Evolutionary conservation across 2,329 filamentous ascomycete genomes (phyloP).

Genomic region (Kalaharituber pfeilii): DNA sequence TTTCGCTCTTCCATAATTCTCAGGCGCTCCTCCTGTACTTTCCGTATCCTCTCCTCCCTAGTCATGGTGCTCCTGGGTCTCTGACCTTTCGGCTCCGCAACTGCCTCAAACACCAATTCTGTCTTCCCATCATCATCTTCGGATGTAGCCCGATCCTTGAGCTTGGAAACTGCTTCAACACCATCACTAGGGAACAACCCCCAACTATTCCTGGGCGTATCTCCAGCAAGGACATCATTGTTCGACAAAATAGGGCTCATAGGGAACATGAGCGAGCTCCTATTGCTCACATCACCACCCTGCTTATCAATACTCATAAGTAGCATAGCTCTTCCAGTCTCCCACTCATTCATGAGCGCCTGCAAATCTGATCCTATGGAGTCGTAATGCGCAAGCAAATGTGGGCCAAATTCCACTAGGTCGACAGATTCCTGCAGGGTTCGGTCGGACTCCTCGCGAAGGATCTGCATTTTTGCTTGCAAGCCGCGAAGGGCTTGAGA

Average conservation of each 20-base stretch:
- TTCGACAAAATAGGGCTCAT: constrained; percentile 41
- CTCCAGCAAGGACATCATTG: constrained; percentile 47
- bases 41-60: constrained; percentile 70
- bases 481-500: constrained; percentile 80
- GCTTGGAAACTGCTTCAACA: background rate
- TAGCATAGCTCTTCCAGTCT: constrained; percentile 67
- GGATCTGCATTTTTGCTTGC: constrained; percentile 82
- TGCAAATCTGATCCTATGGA: constrained; percentile 79
- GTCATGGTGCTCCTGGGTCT: constrained; percentile 54
- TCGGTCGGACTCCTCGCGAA: constrained; percentile 75
- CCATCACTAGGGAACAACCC: constrained; percentile 10
- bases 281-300: constrained; percentile 30
- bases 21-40: constrained; percentile 73
- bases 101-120: constrained; percentile 59
- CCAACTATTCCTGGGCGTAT: constrained; percentile 24
- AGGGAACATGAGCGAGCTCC: constrained; percentile 27
- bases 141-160: constrained; percentile 19
- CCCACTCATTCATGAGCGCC: constrained; percentile 67
- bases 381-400: constrained; percentile 78
- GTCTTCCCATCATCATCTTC: constrained; percentile 55
- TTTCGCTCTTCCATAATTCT: constrained; percentile 54
- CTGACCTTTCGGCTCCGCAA: constrained; percentile 48
- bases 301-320: constrained; percentile 55
- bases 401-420: constrained; percentile 57
- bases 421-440: constrained; percentile 56